Conservation (phyloP, 805 yeast genomes). For the Starmerella bombicola region DNA sequence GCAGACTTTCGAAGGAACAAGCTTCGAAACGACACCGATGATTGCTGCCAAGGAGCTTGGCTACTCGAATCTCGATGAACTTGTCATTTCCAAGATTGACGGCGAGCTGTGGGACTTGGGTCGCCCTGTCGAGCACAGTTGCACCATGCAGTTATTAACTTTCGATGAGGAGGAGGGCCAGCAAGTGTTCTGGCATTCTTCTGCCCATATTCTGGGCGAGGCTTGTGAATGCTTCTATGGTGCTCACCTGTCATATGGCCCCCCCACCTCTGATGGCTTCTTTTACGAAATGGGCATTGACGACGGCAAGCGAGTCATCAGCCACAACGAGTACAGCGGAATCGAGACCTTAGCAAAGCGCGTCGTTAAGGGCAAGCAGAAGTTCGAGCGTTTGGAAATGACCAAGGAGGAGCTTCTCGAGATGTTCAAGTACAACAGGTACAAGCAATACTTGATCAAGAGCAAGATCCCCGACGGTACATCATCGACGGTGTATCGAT, state of each 20-base stretch:
- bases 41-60: conserved; percentile 75
- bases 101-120: conserved; percentile 90
- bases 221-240: conserved; percentile 95
- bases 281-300: conserved; percentile 90
- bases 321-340: conserved; percentile 52
- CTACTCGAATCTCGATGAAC: conserved; percentile 76
- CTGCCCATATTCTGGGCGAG: conserved; percentile 96
- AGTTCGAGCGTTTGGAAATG: conserved; percentile 52
- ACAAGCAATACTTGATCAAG: conserved; percentile 75
- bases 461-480: conserved; percentile 93
- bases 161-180: conserved; percentile 92
- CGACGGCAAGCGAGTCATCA: conserved; percentile 59
- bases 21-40: conserved; percentile 86
- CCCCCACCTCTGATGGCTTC: conserved; percentile 96
- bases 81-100: conserved; percentile 81
- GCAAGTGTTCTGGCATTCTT: conserved; percentile 95
- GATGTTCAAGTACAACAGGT: conserved; percentile 93
- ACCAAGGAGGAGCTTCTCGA: conserved; percentile 80
- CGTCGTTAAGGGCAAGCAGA: conserved; percentile 9
- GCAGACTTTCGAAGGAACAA: conserved; percentile 55
- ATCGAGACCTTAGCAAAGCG: conserved; percentile 6
- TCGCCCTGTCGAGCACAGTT: conserved; percentile 75
- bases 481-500: conserved; percentile 90
- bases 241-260: conserved; percentile 86
- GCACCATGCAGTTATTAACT: conserved; percentile 65